These are phyloP conservation scores for Peronospora belbahrii DNA, from an alignment of 352 stramenopile genomes.

Conservation along the genomic window DNA sequence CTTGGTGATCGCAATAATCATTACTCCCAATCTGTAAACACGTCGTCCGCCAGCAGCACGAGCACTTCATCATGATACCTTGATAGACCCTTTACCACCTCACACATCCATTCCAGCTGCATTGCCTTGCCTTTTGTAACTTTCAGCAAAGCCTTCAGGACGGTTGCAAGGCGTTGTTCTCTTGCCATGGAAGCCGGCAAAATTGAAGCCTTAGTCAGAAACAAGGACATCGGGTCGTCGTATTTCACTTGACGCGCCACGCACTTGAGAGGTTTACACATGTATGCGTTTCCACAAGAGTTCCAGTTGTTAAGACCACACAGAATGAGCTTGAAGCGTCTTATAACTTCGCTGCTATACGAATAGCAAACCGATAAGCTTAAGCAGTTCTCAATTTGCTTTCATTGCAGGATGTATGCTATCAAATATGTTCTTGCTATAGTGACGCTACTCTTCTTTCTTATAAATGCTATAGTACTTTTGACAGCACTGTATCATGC, in stretches of 20 bases:
- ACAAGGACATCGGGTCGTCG: constrained; percentile 89
- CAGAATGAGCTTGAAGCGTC: no score
- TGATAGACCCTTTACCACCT: constrained; percentile 80
- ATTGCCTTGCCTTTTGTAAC: constrained; percentile 86
- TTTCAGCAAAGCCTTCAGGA: constrained; percentile 90
- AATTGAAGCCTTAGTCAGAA: constrained; percentile 87
- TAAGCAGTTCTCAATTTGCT: no score
- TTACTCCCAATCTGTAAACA: constrained; percentile 87
- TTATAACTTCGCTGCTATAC: no score
- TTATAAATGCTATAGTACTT: no score
- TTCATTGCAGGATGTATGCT: no score
- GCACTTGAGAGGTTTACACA: constrained; percentile 85
- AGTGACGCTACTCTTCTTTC: no score
- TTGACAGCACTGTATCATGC: no score
- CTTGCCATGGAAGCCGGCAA: constrained; percentile 89
- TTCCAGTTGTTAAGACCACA: no score
- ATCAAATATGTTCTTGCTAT: no score
- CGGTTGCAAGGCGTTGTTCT: constrained; percentile 47
- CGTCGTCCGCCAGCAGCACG: constrained; percentile 88
- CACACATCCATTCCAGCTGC: constrained; percentile 81
- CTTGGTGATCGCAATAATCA: constrained; percentile 89
- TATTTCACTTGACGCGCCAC: constrained; percentile 71
- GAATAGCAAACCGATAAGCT: no score
- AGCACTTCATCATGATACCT: constrained; percentile 87
- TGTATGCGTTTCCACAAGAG: constrained; percentile 88